These are phyloP conservation scores for Chenopodium formosanum DNA, from an alignment of 148 eudicot genomes.

Conservation along the genomic window DNA sequence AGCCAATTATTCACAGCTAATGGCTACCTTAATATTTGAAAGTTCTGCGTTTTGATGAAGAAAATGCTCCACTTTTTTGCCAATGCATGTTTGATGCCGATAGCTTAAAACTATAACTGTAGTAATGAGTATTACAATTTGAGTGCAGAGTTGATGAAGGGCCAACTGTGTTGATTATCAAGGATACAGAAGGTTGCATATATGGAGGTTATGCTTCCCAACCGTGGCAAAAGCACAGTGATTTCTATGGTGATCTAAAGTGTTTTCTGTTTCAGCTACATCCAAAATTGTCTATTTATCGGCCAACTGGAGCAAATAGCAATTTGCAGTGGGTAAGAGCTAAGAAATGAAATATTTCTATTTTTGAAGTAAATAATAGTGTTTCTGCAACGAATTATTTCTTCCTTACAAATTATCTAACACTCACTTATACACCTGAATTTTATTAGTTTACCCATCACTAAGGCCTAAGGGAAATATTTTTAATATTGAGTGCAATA, in stretches of 20 bases:
- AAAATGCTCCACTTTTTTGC: neutral
- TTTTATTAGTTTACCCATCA: too few relatives aligned
- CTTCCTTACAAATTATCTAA: too few relatives aligned
- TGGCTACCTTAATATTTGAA: neutral
- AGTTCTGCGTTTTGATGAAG: neutral
- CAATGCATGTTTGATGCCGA: neutral
- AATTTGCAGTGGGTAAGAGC: slow-evolving; percentile 91
- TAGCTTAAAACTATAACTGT: neutral
- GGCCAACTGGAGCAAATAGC: slow-evolving; percentile 86
- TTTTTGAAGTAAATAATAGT: neutral
- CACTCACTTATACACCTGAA: too few relatives aligned
- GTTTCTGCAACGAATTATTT: too few relatives aligned
- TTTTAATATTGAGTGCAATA: too few relatives aligned
- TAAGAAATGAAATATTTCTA: slow-evolving; percentile 26
- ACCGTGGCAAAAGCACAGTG: slow-evolving; percentile 88
- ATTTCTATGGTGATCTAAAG: slow-evolving; percentile 90
- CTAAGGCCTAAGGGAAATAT: too few relatives aligned
- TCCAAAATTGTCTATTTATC: slow-evolving; percentile 67
- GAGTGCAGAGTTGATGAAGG: slow-evolving; percentile 66
- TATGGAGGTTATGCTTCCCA: slow-evolving; percentile 97
- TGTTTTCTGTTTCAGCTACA: slow-evolving; percentile 81
- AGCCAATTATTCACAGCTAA: neutral
- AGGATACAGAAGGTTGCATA: slow-evolving; percentile 79
- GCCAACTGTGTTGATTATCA: slow-evolving; percentile 75
- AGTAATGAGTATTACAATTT: neutral